Evolutionary conservation across 192 early-diverging fungal genomes (phyloP).

Genomic region (Coemansia sp.): DNA sequence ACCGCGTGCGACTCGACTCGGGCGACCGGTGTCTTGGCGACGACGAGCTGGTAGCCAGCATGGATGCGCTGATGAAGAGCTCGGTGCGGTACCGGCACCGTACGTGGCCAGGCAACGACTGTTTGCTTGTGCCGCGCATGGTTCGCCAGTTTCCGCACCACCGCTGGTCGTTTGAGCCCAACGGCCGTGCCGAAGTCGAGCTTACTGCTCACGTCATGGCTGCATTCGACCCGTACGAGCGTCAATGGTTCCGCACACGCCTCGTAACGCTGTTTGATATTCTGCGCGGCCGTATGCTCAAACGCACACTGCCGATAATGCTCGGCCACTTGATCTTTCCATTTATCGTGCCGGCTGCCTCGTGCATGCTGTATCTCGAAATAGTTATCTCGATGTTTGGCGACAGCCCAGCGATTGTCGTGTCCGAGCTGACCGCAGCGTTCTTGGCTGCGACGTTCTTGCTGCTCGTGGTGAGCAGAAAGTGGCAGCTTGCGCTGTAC

Average conservation of each 20-base stretch:
- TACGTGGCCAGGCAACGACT: constrained; percentile 53
- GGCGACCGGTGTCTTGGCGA: constrained; percentile 43
- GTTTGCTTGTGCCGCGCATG: constrained; percentile 45
- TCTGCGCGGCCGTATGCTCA: constrained; percentile 31
- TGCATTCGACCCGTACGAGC: constrained; percentile 44
- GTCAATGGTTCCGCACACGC: constrained; percentile 52
- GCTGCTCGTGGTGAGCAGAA: constrained; percentile 24
- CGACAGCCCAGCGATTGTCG: constrained; percentile 50
- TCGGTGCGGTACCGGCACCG: constrained; percentile 43
- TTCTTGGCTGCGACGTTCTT: constrained; percentile 38
- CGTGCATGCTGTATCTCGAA: constrained; percentile 56
- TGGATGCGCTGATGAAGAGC: constrained; percentile 47
- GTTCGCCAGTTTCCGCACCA: constrained; percentile 31
- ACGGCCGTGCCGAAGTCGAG: constrained; percentile 43
- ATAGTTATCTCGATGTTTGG: constrained; percentile 51
- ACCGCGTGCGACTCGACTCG: constrained; percentile 40
- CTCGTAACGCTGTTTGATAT: constrained; percentile 48
- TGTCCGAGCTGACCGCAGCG: constrained; percentile 50
- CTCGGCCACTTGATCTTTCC: constrained; percentile 39
- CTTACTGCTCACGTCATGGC: constrained; percentile 24
- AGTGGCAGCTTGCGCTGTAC: constrained; percentile 32
- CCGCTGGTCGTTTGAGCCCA: constrained; percentile 53
- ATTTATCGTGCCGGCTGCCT: constrained; percentile 39
- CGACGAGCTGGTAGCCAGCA: constrained; percentile 39
- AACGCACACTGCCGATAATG: constrained; percentile 35